A percentile compares a stretch with the other conserved stretches of the same genome.
These are phyloP conservation scores for Coniella lustricola DNA, from an alignment of 2,329 filamentous ascomycete species.

Conservation along the genomic window DNA sequence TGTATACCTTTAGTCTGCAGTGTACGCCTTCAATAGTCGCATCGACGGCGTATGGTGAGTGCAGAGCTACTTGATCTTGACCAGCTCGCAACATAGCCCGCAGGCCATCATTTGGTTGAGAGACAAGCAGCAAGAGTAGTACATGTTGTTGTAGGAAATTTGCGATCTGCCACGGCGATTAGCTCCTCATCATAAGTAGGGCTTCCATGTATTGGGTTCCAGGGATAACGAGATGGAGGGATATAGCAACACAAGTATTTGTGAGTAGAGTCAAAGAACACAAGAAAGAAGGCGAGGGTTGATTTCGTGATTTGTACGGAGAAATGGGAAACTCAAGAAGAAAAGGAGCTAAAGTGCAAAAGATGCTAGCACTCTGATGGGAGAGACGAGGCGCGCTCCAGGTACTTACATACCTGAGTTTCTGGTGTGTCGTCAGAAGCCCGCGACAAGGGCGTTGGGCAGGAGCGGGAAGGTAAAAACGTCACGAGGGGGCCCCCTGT, in stretches of 20 bases:
- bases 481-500: background rate
- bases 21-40: no score
- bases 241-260: background rate
- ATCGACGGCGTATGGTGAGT: background rate
- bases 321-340: no score
- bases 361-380: background rate
- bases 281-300: no score
- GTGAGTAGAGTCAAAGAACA: no score
- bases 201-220: no score
- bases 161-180: no score
- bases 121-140: background rate
- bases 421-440: conserved; percentile 5
- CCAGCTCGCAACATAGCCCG: background rate
- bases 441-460: background rate
- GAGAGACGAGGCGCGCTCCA: background rate
- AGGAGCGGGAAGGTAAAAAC: background rate
- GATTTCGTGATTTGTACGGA: background rate
- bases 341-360: no score
- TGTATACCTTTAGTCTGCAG: background rate
- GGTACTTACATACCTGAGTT: conserved; percentile 2
- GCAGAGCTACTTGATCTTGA: background rate
- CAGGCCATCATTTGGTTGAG: no score
- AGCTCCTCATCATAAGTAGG: no score
- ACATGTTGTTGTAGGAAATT: no score
- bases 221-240: no score